These are phyloP conservation scores for Phycomyces blakesleeanus DNA, from an alignment of 192 early-diverging fungal genomes.

Conservation along the genomic window DNA sequence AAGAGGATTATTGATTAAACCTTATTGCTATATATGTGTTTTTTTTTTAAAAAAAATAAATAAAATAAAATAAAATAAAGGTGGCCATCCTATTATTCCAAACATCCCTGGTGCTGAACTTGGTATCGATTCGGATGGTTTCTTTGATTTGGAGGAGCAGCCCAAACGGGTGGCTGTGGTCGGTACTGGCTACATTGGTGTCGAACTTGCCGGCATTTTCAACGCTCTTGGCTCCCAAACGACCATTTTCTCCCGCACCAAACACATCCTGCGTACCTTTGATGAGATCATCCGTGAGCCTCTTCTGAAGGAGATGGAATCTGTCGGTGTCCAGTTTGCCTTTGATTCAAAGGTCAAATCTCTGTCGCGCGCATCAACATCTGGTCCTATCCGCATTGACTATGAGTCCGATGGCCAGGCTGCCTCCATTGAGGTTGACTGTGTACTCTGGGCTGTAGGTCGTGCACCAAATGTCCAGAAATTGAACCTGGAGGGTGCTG, in stretches of 20 bases:
- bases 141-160: conserved; percentile 89
- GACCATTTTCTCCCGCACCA: conserved; percentile 80
- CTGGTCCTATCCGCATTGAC: conserved; percentile 53
- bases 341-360: conserved; percentile 55
- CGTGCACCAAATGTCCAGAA: conserved; percentile 69
- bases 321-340: conserved; percentile 79
- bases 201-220: conserved; percentile 95
- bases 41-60: neutral
- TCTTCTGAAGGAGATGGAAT: conserved; percentile 72
- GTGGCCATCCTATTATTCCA: conserved; percentile 70
- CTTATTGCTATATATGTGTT: too few relatives aligned
- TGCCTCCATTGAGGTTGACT: conserved; percentile 65
- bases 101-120: conserved; percentile 75
- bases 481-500: conserved; percentile 66
- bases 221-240: conserved; percentile 81
- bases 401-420: conserved; percentile 40
- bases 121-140: conserved; percentile 91
- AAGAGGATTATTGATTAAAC: neutral
- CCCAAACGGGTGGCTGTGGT: conserved; percentile 90
- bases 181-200: conserved; percentile 93
- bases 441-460: conserved; percentile 90
- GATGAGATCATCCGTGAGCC: conserved; percentile 80
- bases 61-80: conserved; percentile 22
- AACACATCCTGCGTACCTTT: conserved; percentile 82
- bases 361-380: conserved; percentile 51